Evolutionary conservation across 192 early-diverging fungal species (phyloP), one percentile per base, ranked within the genome.

Genomic region (Backusella morwellensis): DNA sequence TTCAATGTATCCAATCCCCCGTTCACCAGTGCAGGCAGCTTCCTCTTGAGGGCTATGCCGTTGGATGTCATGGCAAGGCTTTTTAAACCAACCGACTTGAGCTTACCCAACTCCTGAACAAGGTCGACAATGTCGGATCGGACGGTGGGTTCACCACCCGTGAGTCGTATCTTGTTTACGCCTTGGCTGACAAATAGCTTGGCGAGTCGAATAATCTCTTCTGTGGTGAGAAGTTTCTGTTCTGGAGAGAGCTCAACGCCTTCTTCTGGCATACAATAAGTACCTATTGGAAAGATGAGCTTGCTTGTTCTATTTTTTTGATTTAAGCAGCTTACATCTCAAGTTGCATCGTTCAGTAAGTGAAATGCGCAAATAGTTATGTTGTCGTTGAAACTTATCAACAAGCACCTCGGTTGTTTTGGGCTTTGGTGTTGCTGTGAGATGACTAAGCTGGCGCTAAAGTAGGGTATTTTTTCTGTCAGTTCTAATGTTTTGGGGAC

Each of bases 231-330:
- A 36, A 99, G 86, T 38, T 91, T 75, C 35, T 88, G 83, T 40
- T 82, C 83, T 0, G 95, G 91, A 0, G 94, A 90, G 11, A 95
- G 80, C 21, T 88, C 86, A 4, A 97, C 83, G 11, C 96, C 96
- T 66, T 95, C 95, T 29, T 89, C 93, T 19, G 95, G 96, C 97
- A 98, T 99, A 81, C 97, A 99, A 85, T 99, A 99, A 6, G 94
- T 95, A 80, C 93, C 92, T 92, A 52, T 35, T 40, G 19, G 67
- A 35, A 68, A 34, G 47, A 11, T 59, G 14, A 19, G 35, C 6
- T 11, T n/a, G 29, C 38, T 23, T 26, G 7, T n/a, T 47, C 9
- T 50, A 17, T n/a, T 35, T 44, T 34, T 52, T 29, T 36, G 19
- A 26, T 14, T 11, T 6, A 66, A 42, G 9, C 14, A 70, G 74